These are phyloP conservation scores for Nannizziopsis arthrosporioides DNA, from an alignment of 2,329 filamentous ascomycete species.

Conservation along the genomic window DNA sequence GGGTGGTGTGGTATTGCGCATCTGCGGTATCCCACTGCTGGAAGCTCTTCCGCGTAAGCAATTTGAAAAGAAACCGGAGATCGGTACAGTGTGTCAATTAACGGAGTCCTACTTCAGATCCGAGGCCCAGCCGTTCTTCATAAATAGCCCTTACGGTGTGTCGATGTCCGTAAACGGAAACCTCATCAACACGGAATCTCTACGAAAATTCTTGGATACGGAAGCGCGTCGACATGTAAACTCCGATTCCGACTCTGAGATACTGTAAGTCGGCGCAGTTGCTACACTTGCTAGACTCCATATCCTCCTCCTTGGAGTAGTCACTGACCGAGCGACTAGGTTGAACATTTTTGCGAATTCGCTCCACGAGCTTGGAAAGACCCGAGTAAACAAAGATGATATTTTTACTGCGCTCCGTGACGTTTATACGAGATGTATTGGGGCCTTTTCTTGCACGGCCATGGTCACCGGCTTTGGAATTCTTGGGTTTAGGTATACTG, in stretches of 20 bases:
- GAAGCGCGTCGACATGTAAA: conserved; percentile 80
- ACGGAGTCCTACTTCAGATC: too few relatives aligned
- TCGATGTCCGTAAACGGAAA: conserved; percentile 80
- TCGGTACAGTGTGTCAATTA: too few relatives aligned
- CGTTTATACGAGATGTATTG: conserved; percentile 62
- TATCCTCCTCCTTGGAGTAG: too few relatives aligned
- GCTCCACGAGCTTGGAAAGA: conserved; percentile 67
- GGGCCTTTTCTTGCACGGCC: conserved; percentile 67
- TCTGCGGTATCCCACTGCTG: conserved; percentile 79
- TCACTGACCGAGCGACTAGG: conserved; percentile 71
- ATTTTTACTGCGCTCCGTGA: conserved; percentile 59
- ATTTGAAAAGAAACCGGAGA: too few relatives aligned
- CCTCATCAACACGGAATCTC: conserved; percentile 63
- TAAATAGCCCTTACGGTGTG: conserved; percentile 76
- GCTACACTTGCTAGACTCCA: too few relatives aligned
- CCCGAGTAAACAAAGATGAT: conserved; percentile 65
- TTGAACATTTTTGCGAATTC: conserved; percentile 80
- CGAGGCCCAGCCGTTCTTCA: conserved; percentile 86
- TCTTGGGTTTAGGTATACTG: conserved; percentile 47
- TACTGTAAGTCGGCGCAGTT: too few relatives aligned
- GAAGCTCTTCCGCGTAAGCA: conserved; percentile 34
- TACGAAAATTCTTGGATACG: conserved; percentile 60
- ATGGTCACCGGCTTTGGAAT: conserved; percentile 76
- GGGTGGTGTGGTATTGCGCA: conserved; percentile 82
- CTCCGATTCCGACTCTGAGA: conserved; percentile 44